phyloP scores from a whole-genome alignment of 495 filamentous ascomycete species.

The Paragyromitra xinjiangensis region DNA sequence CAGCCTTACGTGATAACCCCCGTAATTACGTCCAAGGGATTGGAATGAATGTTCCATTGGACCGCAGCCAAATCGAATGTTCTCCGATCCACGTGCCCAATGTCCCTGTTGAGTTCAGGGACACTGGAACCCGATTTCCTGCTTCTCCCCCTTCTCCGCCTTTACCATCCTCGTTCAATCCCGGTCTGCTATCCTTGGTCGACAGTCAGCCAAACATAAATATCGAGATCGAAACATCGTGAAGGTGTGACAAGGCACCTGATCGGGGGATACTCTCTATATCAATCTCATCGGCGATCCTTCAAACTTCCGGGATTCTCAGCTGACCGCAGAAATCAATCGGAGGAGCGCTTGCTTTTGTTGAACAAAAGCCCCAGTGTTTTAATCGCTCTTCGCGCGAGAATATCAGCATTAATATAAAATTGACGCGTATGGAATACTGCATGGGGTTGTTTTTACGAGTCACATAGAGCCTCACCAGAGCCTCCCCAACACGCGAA shows the following conservation, averaged over 20 bases:
- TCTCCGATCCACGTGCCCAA: conserved; percentile 19
- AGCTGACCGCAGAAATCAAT: conserved; percentile 19
- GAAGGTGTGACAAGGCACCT: conserved; percentile 6
- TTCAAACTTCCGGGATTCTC: conserved; percentile 17
- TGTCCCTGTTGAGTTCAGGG: neutral
- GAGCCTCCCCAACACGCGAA: conserved; percentile 15
- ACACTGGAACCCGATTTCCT: conserved; percentile 7
- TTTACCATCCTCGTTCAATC: neutral
- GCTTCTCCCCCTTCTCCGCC: conserved; percentile 2
- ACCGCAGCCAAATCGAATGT: conserved; percentile 10
- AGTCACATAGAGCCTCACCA: neutral
- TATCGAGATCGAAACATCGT: conserved; percentile 13
- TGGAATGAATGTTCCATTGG: conserved; percentile 14
- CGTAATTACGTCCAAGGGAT: neutral
- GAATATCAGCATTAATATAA: neutral
- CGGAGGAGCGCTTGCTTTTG: neutral
- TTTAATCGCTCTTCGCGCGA: conserved; percentile 4
- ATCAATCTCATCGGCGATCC: conserved; percentile 33
- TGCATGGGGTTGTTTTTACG: conserved; percentile 4
- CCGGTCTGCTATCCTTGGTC: conserved; percentile 4
- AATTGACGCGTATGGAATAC: conserved; percentile 1
- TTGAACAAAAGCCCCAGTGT: neutral
- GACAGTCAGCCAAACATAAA: conserved; percentile 4
- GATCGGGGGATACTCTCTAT: conserved; percentile 19
- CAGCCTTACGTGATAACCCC: conserved; percentile 15